These are phyloP conservation scores for Aspergillus sp. DNA, from an alignment of 2,329 filamentous ascomycete species.

Conservation along the genomic window DNA sequence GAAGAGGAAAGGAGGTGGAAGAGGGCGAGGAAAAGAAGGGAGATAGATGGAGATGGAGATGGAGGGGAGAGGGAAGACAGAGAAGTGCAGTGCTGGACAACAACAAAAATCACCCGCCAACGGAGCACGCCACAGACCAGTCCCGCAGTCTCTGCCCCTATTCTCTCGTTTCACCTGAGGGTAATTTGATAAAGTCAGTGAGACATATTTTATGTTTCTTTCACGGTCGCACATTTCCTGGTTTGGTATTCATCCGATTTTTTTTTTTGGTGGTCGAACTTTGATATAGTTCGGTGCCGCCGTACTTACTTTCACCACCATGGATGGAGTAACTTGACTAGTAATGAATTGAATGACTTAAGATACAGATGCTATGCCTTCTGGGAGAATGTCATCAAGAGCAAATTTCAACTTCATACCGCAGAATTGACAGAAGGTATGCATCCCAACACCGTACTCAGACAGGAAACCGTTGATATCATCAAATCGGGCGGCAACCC, in stretches of 20 bases:
- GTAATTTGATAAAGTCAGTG: not conserved
- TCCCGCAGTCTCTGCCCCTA: conserved; percentile 11
- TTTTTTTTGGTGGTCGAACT: not conserved
- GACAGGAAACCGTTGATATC: not conserved
- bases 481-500: too few species aligned
- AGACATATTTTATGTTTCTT: too few species aligned
- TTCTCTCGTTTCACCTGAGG: not conserved
- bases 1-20: conserved; percentile 1
- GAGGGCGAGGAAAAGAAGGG: not conserved
- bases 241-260: not conserved
- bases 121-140: conserved; percentile 24
- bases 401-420: too few species aligned
- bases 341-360: too few species aligned
- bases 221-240: too few species aligned
- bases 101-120: conserved; percentile 5
- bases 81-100: conserved; percentile 3
- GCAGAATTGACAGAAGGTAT: too few species aligned
- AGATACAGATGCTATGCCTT: too few species aligned
- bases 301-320: not conserved
- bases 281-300: not conserved
- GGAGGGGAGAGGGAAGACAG: conserved; percentile 7
- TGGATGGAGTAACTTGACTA: too few species aligned
- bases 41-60: conserved; percentile 4
- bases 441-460: too few species aligned
- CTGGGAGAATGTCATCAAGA: too few species aligned